These are phyloP conservation scores for Pharus latifolius DNA, from an alignment of 176 grass and related monocot species.

Conservation along the genomic window DNA sequence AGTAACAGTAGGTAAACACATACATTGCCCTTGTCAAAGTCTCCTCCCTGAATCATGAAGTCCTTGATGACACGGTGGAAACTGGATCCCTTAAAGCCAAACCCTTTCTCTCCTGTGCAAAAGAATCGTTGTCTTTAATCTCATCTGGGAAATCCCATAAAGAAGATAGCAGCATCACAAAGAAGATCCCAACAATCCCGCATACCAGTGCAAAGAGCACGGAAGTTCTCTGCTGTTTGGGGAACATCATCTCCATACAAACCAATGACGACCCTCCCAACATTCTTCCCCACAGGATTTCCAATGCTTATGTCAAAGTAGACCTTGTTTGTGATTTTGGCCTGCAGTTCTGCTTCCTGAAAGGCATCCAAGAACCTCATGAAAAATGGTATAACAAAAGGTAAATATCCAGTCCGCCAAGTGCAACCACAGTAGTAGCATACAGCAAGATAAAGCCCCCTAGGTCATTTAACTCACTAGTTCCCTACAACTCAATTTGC, in stretches of 20 bases:
- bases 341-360: constrained; percentile 61
- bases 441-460: neutral
- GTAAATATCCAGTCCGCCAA: neutral
- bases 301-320: constrained; percentile 97
- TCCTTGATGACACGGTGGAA: constrained; percentile 92
- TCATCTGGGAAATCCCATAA: neutral
- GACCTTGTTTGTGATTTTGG: constrained; percentile 90
- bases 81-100: constrained; percentile 78
- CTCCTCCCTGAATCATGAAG: constrained; percentile 99
- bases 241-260: constrained; percentile 84
- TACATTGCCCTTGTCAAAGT: constrained; percentile 96
- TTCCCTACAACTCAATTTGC: too few species aligned
- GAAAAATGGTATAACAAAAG: neutral
- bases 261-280: constrained; percentile 84
- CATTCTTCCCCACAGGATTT: constrained; percentile 45
- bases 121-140: neutral
- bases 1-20: neutral
- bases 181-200: neutral
- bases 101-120: constrained; percentile 75
- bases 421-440: neutral
- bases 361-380: neutral
- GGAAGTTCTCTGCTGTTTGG: constrained; percentile 81
- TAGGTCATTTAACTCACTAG: too few species aligned
- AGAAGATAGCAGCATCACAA: neutral
- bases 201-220: constrained; percentile 77